Base-by-base conservation (phyloP, 768 basidiomycete genomes). In the Boletus reticuloceps region DNA sequence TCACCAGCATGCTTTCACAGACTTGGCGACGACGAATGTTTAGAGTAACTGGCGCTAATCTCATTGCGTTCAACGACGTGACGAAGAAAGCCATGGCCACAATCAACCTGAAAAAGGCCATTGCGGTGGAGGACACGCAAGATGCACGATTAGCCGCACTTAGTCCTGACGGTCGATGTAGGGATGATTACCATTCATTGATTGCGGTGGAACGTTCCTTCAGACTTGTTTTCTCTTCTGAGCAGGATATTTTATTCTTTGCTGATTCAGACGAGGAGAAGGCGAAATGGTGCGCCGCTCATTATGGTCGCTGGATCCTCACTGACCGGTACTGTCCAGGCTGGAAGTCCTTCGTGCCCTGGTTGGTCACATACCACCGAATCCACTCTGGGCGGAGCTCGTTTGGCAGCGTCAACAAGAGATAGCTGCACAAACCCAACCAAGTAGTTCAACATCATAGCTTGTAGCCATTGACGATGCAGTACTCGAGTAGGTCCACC, bases 211-310 rank as follows among this genome's bases (percentile, higher is more conserved):
- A 91, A 62, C 82, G 89, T 51, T 91, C 88, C 6, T 98, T 98
- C 82, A 80, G 88, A 46, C 73, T 98, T 39, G 71, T 87, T 12
- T 98, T 98, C 72, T 81, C 83, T 4, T 77, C 81, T 22, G 80
- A 86, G 32, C 84, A 93, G 60, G 83, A 88, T 54, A 96, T 98
- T 55, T 70, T 83, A 12, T 98, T 98, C 78, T 94, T 88, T 63
- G 91, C 95, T 32, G 96, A 98, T 70, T 87, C 84, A 13, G 89
- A 94, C 53, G 86, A 88, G 51, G 92, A 93, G 69, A 98, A 98
- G 70, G 72, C 76, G 22, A 80, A 78, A 75, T 98, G 96, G 96
- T 95, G 59, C 58, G 85, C 71, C 4, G 11, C 51, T 10, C 16
- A 3, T 48, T 13, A 2, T 40, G 17, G 34, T 40, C 34, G 5